phyloP scores from a whole-genome alignment of 768 basidiomycete genomes.

The Hygrocybe punicea region DNA sequence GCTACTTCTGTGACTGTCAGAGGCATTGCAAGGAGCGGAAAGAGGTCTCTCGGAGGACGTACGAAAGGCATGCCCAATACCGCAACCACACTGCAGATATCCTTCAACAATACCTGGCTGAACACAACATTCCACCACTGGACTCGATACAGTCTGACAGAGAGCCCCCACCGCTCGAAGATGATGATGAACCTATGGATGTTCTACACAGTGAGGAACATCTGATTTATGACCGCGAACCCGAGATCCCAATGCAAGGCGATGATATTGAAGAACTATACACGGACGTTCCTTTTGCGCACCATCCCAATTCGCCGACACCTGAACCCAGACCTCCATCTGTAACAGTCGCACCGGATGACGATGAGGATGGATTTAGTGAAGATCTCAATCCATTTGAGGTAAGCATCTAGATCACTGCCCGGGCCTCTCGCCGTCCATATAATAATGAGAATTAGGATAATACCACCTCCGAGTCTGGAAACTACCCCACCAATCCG shows the following conservation, averaged over 20 bases:
- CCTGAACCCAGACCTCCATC: background rate
- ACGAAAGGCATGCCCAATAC: background rate
- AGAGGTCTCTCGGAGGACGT: background rate
- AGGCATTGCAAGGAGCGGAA: background rate
- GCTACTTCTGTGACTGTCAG: conserved; percentile 14
- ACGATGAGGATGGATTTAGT: background rate
- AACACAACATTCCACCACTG: background rate
- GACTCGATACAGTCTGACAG: too few species aligned
- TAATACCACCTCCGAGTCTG: too few species aligned
- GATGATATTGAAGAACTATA: too few species aligned
- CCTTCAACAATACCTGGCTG: background rate
- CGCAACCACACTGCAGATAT: background rate
- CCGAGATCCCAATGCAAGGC: too few species aligned
- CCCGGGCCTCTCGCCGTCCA: background rate
- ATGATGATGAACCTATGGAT: too few species aligned
- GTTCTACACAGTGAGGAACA: too few species aligned
- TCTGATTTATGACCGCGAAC: too few species aligned
- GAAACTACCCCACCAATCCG: background rate
- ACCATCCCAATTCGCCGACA: too few species aligned
- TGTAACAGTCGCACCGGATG: background rate
- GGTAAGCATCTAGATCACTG: background rate
- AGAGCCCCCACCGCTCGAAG: too few species aligned
- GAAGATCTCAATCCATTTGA: background rate
- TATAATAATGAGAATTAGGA: background rate
- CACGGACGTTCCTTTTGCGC: too few species aligned